Percentiles rank a stretch among this genome's conserved stretches.
phyloP scores from a whole-genome alignment of 768 basidiomycete species.

The Tylopilus intermedius region DNA sequence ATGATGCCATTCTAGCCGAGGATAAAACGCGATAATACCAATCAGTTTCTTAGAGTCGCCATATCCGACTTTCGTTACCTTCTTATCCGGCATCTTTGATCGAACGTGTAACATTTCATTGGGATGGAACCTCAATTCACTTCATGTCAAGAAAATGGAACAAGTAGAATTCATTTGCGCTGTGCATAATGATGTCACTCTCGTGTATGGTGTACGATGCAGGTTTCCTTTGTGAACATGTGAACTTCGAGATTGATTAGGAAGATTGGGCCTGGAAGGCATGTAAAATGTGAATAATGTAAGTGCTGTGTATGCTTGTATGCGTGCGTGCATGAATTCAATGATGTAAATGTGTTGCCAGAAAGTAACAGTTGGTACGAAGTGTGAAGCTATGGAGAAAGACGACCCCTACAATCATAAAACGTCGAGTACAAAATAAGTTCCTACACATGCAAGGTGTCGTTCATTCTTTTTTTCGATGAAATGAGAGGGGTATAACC shows the following conservation, averaged over 20 bases:
- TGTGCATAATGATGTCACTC: slow-evolving; percentile 10
- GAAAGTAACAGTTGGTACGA: background rate
- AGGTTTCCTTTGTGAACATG: slow-evolving; percentile 4
- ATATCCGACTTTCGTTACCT: background rate
- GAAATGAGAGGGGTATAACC: slow-evolving; percentile 4
- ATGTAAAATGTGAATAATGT: background rate
- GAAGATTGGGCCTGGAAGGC: background rate
- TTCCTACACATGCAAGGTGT: background rate
- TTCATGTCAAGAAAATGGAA: background rate
- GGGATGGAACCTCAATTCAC: background rate
- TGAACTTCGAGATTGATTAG: background rate
- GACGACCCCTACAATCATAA: background rate
- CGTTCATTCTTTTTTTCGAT: background rate
- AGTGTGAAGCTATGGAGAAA: background rate
- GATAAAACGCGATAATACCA: slow-evolving; percentile 36
- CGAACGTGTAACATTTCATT: background rate
- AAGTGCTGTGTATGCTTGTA: background rate
- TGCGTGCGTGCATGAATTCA: background rate
- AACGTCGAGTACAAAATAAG: background rate
- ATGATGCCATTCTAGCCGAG: slow-evolving; percentile 77
- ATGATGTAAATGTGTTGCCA: slow-evolving; percentile 2
- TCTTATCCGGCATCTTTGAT: background rate
- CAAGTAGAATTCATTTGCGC: slow-evolving; percentile 1
- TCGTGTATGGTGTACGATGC: slow-evolving; percentile 13
- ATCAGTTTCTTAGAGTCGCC: background rate